phyloP scores from a whole-genome alignment of 306 rosid species.

The Luffa aegyptiaca region DNA sequence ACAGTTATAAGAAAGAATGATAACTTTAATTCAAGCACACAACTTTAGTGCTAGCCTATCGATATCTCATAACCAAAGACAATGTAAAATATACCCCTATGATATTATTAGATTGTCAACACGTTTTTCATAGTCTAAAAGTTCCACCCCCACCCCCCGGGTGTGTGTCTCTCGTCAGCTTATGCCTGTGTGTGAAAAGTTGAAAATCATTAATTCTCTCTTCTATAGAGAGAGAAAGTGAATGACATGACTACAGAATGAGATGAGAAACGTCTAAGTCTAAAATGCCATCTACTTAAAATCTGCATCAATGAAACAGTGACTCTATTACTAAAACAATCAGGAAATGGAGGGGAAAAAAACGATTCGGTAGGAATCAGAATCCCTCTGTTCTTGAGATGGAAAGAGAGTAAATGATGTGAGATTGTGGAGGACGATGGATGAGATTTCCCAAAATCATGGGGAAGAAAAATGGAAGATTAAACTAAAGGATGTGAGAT shows the following conservation, averaged over 20 bases:
- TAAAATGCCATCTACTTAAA: neutral
- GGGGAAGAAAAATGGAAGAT: constrained; percentile 15
- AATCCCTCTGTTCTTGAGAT: neutral
- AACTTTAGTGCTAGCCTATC: neutral
- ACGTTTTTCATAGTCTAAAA: neutral
- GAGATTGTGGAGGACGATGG: constrained; percentile 14
- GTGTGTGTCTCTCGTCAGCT: neutral
- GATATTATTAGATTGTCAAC: neutral
- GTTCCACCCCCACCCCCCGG: neutral
- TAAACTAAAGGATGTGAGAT: neutral
- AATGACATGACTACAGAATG: neutral
- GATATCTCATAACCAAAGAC: neutral
- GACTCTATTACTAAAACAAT: neutral
- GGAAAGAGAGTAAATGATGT: neutral
- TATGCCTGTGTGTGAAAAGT: neutral
- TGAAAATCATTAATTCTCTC: neutral
- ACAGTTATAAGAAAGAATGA: neutral
- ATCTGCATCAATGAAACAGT: neutral
- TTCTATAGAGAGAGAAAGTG: neutral
- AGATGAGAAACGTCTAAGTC: neutral
- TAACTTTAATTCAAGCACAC: neutral
- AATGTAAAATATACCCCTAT: neutral
- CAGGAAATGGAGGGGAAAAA: neutral
- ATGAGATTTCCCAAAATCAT: constrained; percentile 42
- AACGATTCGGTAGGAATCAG: neutral